Evolutionary conservation across 441 rosid genomes (phyloP).

Genomic region (Erodium moschatum): DNA sequence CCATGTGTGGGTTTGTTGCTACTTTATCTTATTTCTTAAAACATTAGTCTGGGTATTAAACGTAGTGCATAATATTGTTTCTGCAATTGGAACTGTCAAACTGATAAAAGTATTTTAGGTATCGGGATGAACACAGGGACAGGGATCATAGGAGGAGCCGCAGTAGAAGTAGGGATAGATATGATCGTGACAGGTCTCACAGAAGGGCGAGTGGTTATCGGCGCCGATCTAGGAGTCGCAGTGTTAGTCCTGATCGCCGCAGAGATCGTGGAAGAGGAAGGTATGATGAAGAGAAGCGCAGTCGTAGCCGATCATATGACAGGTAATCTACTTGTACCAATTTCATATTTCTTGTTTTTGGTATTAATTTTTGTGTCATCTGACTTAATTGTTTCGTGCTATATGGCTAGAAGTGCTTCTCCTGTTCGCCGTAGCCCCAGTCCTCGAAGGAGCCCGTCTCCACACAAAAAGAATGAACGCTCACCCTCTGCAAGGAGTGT

Average conservation of each 20-base stretch:
- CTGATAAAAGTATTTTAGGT: constrained; percentile 26
- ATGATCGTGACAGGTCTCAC: constrained; percentile 45
- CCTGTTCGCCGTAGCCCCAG: constrained; percentile 37
- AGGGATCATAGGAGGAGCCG: constrained; percentile 48
- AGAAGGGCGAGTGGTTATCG: constrained; percentile 46
- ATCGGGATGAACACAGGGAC: constrained; percentile 50
- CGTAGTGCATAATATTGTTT: background rate
- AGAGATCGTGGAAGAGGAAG: constrained; percentile 43
- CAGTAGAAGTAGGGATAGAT: constrained; percentile 52
- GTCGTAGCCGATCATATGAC: constrained; percentile 42
- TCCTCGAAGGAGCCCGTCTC: constrained; percentile 37
- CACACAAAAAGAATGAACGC: constrained; percentile 25
- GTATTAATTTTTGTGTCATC: too few relatives aligned
- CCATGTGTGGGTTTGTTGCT: background rate
- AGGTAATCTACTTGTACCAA: constrained; percentile 32
- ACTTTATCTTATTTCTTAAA: background rate
- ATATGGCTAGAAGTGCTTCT: constrained; percentile 35
- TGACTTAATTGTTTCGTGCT: too few relatives aligned
- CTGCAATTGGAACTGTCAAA: background rate
- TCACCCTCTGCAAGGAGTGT: constrained; percentile 38
- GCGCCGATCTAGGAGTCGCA: constrained; percentile 51
- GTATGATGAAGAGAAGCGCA: constrained; percentile 49
- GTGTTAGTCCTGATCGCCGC: constrained; percentile 43
- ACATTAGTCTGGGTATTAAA: too few relatives aligned
- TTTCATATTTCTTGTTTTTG: background rate